Base-by-base conservation (phyloP, 2,329 filamentous ascomycete genomes). In the Neophaeococcomyces aloes region DNA sequence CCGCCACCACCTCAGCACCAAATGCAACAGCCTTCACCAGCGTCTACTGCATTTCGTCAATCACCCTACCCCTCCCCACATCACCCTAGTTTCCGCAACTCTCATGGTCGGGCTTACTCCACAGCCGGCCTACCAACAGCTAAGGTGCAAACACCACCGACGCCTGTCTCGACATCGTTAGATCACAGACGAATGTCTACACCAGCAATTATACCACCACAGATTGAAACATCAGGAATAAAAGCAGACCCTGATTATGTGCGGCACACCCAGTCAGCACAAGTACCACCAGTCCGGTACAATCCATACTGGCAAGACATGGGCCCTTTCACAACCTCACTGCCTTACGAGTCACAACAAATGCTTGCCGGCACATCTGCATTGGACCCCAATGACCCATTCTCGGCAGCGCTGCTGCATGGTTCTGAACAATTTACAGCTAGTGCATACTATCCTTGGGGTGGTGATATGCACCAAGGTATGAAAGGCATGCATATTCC, bases 331-430 rank as follows among this genome's bases (percentile, higher is more conserved):
- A 70, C 68, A 2, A 66, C 68, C 31, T 61, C 66, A 3, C 58
- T 77, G 17, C 72, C 74, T 17, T 57, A 67, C 3, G 69, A 77
- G 50, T 65, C 71, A 1, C 72, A 76, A 55, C 69, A 72, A 53
- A 60, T 77, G 14, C 60, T 77, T 4, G 53, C 47, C 7, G 38
- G 47, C 14, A 71, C 68, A 13, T 60, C 63, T 2, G 58, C 60
- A 0, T 58, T 73, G 4, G 66, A 71, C 47, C 59, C 61, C 2
- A 65, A 61, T 23, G 67, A 74, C 47, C 63, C 67, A 3, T 58
- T 63, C 43, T 66, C 65, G 15, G 55, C 65, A 30, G 60, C 66
- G 49, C 61, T 72, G 46, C 72, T 72, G 67, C 59, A 59, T 19
- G 65, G 66, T 8, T 65, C 62, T 38, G 63, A 66, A 14, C 58